Percentiles rank a stretch among this genome's conserved stretches.
Evolutionary conservation across 441 rosid species (phyloP).

Genomic region (Pelargonium cotyledonis): DNA sequence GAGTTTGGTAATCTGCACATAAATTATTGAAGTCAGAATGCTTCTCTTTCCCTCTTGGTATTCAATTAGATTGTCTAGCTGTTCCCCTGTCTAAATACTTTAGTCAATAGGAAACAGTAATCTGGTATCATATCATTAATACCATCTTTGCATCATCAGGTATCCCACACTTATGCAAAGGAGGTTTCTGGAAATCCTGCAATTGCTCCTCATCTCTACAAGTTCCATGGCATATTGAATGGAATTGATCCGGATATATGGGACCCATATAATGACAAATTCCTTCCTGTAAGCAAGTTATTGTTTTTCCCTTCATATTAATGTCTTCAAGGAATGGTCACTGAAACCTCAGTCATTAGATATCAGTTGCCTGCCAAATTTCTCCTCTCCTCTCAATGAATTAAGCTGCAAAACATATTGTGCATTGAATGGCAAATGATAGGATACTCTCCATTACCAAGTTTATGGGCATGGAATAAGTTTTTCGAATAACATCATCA

Average conservation of each 20-base stretch:
- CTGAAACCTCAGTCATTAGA: no score
- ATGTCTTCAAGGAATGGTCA: neutral
- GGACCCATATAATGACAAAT: conserved; percentile 85
- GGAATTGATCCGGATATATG: conserved; percentile 95
- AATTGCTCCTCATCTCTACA: conserved; percentile 65
- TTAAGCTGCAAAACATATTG: no score
- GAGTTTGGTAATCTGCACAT: no score
- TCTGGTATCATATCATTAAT: neutral
- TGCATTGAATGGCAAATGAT: no score
- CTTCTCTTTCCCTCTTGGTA: neutral
- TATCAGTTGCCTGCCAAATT: no score
- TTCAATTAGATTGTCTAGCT: neutral
- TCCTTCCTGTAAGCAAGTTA: conserved; percentile 62
- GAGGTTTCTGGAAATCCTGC: conserved; percentile 77
- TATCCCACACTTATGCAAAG: conserved; percentile 67
- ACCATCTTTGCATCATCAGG: conserved; percentile 37
- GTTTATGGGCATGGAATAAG: no score
- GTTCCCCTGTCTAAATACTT: neutral
- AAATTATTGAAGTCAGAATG: neutral
- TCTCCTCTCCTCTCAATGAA: no score
- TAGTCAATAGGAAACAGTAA: neutral
- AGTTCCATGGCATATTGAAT: conserved; percentile 87
- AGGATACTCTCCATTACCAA: no score
- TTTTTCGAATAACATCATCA: no score
- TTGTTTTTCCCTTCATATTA: neutral